These are phyloP conservation scores for Polytrichum formosum DNA, from an alignment of 225 moss, liverwort and hornwort genomes.

Conservation along the genomic window DNA sequence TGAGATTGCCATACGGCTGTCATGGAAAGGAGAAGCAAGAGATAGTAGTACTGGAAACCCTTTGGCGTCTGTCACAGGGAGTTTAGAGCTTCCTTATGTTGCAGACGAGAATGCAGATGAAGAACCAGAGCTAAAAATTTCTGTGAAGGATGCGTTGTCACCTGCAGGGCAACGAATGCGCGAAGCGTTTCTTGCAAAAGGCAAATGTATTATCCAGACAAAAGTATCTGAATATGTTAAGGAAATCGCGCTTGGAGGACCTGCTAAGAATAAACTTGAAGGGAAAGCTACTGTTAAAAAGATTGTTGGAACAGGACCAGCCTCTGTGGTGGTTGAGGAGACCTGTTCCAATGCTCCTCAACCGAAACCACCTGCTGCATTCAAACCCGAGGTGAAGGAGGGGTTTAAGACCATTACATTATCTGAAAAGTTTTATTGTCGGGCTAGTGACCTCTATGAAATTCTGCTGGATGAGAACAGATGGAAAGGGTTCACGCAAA, in stretches of 20 bases:
- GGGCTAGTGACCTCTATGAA: slow-evolving; percentile 73
- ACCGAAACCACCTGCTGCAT: neutral
- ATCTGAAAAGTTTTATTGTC: slow-evolving; percentile 90
- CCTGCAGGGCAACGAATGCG: slow-evolving; percentile 76
- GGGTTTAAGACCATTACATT: slow-evolving; percentile 80
- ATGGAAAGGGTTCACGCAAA: slow-evolving; percentile 93
- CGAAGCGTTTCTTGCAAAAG: slow-evolving; percentile 77
- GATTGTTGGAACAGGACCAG: slow-evolving; percentile 17
- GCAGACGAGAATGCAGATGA: slow-evolving; percentile 97
- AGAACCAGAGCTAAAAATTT: slow-evolving; percentile 77
- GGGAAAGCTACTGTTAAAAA: slow-evolving; percentile 59
- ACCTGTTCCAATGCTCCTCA: slow-evolving; percentile 23
- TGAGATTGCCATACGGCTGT: slow-evolving; percentile 73
- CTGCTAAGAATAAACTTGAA: slow-evolving; percentile 90
- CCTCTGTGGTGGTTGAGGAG: slow-evolving; percentile 31
- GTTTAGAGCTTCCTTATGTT: slow-evolving; percentile 84
- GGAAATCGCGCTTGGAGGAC: slow-evolving; percentile 90
- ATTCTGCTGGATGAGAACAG: slow-evolving; percentile 80
- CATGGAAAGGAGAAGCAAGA: slow-evolving; percentile 83
- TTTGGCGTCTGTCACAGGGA: slow-evolving; percentile 57
- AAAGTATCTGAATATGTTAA: slow-evolving; percentile 61
- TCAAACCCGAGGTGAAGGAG: slow-evolving; percentile 58
- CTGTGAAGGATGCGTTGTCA: slow-evolving; percentile 61
- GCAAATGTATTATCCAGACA: slow-evolving; percentile 57
- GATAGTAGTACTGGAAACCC: slow-evolving; percentile 62